These are phyloP conservation scores for Neurospora sp. DNA, from an alignment of 495 filamentous ascomycete species.

Conservation along the genomic window DNA sequence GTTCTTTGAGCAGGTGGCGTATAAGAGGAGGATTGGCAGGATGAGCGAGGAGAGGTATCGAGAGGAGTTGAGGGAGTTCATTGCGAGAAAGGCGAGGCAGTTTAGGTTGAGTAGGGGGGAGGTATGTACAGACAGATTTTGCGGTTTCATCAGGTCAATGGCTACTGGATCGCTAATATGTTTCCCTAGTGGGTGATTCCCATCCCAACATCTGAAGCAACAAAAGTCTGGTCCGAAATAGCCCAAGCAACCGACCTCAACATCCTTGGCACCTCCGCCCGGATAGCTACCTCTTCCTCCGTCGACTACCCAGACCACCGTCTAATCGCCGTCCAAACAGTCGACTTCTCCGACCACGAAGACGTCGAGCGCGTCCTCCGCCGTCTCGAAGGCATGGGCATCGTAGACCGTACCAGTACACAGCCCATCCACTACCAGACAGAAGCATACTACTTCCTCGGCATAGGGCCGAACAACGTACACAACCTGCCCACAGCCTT, in stretches of 20 bases:
- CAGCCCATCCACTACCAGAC: neutral
- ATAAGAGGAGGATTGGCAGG: neutral
- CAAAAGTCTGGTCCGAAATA: neutral
- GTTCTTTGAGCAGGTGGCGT: neutral
- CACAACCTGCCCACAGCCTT: neutral
- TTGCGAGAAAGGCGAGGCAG: neutral
- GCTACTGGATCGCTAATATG: neutral
- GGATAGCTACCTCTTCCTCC: neutral
- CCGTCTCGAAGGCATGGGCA: neutral
- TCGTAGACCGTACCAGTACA: neutral
- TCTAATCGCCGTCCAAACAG: neutral
- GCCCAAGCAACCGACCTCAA: neutral
- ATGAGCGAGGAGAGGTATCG: neutral
- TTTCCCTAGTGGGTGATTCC: neutral
- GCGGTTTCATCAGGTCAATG: neutral
- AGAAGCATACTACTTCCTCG: neutral
- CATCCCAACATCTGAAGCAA: neutral
- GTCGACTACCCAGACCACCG: neutral
- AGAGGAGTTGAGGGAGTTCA: neutral
- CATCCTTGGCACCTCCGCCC: neutral
- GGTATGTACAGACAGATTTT: neutral
- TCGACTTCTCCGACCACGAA: neutral
- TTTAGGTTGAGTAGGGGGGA: neutral
- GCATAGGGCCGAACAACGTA: neutral
- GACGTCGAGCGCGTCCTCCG: neutral